Percentiles rank a stretch among this genome's conserved stretches.
Evolutionary conservation across 148 eudicot genomes (phyloP).

Genomic region (Simmondsia chinensis): DNA sequence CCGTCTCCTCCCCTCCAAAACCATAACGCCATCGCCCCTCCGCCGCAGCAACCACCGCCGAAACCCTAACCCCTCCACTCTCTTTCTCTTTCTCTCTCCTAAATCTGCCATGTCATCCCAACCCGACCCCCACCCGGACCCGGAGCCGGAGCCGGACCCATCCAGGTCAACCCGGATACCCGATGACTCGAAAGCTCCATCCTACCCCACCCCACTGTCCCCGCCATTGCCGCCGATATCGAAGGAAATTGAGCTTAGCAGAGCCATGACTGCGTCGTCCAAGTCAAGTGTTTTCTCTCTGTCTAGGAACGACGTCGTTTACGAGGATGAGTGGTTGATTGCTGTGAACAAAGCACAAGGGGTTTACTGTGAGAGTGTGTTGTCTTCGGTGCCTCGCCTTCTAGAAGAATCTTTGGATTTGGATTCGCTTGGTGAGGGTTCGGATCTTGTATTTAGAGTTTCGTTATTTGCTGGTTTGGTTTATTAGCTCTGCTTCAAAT

Average conservation of each 20-base stretch:
- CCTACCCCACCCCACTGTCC: constrained; percentile 75
- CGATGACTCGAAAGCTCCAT: constrained; percentile 15
- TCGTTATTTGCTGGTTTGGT: not conserved
- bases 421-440: constrained; percentile 8
- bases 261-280: constrained; percentile 93
- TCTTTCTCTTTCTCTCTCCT: not conserved
- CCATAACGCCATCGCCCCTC: no score
- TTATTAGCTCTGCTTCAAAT: no score
- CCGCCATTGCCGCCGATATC: constrained; percentile 70
- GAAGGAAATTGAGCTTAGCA: constrained; percentile 64
- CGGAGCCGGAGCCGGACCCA: constrained; percentile 21
- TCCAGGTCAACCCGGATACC: constrained; percentile 11
- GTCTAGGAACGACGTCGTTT: constrained; percentile 40
- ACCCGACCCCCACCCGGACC: constrained; percentile 4
- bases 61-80: constrained; percentile 1
- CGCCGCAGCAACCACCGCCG: not conserved
- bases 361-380: constrained; percentile 68
- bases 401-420: constrained; percentile 19
- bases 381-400: constrained; percentile 46
- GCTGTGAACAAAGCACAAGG: constrained; percentile 80
- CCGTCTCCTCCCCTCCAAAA: not conserved
- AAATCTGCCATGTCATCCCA: constrained; percentile 14
- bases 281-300: constrained; percentile 48
- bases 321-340: constrained; percentile 79
- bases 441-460: not conserved